Evolutionary conservation across 352 stramenopile genomes (phyloP).

Genomic region (Globisporangium middletonii): DNA sequence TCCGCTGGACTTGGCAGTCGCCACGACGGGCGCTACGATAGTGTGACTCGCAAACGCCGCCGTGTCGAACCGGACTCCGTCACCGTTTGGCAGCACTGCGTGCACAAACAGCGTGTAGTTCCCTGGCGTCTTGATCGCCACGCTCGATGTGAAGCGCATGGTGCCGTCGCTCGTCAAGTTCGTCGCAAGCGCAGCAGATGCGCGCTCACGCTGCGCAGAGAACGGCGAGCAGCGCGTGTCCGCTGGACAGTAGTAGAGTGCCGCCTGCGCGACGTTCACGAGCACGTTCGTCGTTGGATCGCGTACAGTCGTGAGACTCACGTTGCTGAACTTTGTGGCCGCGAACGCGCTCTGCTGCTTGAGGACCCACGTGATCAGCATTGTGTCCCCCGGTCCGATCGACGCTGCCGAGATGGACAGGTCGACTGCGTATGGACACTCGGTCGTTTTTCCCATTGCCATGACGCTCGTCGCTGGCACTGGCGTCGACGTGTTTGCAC

Average conservation of each 20-base stretch:
- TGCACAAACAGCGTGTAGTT: conserved; percentile 46
- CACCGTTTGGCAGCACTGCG: conserved; percentile 38
- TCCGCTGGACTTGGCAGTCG: conserved; percentile 13
- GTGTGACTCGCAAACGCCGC: conserved; percentile 29
- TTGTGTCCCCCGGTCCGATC: conserved; percentile 9
- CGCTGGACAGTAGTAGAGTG: conserved; percentile 40
- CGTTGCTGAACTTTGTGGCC: conserved; percentile 9
- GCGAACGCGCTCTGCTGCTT: conserved; percentile 17
- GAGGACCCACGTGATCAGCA: conserved; percentile 29
- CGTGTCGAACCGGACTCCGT: conserved; percentile 32
- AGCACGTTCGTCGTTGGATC: conserved; percentile 20
- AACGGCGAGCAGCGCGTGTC: conserved; percentile 37
- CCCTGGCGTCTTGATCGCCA: conserved; percentile 31
- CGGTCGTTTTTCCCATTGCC: conserved; percentile 22
- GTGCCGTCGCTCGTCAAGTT: conserved; percentile 26
- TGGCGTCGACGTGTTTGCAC: conserved; percentile 7
- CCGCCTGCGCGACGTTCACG: conserved; percentile 32
- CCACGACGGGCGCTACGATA: conserved; percentile 16
- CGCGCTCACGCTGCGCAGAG: conserved; percentile 22
- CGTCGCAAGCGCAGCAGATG: conserved; percentile 20
- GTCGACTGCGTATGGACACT: conserved; percentile 39
- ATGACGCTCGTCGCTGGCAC: conserved; percentile 26
- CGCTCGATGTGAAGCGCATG: conserved; percentile 15
- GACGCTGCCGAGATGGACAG: conserved; percentile 23
- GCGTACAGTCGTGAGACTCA: conserved; percentile 33